Evolutionary conservation across 208 protist genomes (phyloP).

Genomic region (Trypanosoma grayi): DNA sequence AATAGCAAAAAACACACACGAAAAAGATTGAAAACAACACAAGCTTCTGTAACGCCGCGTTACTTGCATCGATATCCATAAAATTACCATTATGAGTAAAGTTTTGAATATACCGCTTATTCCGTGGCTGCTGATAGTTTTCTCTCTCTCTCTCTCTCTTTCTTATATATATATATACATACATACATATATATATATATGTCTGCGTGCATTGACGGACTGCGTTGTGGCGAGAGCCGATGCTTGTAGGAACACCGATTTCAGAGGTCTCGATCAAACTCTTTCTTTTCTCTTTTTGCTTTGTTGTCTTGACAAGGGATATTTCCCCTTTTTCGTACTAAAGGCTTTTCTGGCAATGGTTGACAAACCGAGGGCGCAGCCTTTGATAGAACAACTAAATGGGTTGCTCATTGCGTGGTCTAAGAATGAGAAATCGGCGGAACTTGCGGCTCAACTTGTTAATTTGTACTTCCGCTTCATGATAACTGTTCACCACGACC

Average conservation of each 20-base stretch:
- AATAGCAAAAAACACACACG: too few species aligned
- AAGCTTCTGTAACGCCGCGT: too few species aligned
- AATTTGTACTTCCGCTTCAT: slow-evolving; percentile 21
- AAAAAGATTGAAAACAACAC: too few species aligned
- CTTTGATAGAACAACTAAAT: slow-evolving; percentile 11
- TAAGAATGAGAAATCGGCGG: neutral
- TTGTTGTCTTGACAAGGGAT: neutral
- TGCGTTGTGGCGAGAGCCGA: too few species aligned
- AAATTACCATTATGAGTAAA: too few species aligned
- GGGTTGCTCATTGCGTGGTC: neutral
- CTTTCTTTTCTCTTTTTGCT: neutral
- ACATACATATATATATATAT: neutral
- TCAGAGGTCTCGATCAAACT: neutral
- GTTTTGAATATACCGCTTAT: too few species aligned
- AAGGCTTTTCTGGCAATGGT: slow-evolving; percentile 2
- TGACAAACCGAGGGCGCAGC: slow-evolving; percentile 5
- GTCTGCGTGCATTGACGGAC: too few species aligned
- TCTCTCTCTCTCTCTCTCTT: neutral
- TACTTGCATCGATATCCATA: too few species aligned
- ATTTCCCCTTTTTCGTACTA: neutral
- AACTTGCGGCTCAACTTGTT: neutral
- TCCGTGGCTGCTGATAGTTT: neutral
- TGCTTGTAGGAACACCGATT: too few species aligned
- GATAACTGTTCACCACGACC: slow-evolving; percentile 32
- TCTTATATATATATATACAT: neutral